Conservation (phyloP, 2,329 filamentous ascomycete species). For the Ophiocordyceps camponoti-floridani region DNA sequence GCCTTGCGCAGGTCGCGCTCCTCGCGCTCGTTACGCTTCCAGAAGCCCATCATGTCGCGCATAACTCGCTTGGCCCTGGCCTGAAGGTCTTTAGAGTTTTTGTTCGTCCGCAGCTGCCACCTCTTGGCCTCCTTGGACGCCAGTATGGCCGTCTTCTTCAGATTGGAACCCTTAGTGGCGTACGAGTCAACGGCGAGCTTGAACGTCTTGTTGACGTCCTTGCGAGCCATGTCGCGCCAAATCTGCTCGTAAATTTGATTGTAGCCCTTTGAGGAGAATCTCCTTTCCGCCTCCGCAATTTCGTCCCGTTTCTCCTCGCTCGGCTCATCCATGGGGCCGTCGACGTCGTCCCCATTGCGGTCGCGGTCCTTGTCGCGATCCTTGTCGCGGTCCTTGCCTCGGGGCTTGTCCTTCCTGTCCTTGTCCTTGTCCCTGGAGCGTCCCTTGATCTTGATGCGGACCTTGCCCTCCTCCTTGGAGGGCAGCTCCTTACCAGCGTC, state of each 20-base stretch:
- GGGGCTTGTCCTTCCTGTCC: constrained; percentile 25
- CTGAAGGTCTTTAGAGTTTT: constrained; percentile 94
- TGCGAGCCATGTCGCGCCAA: constrained; percentile 83
- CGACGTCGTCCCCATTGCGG: constrained; percentile 28
- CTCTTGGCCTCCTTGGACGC: constrained; percentile 93
- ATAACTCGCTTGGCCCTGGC: constrained; percentile 94
- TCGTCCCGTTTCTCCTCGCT: constrained; percentile 34
- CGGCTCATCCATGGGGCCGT: constrained; percentile 21
- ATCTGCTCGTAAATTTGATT: constrained; percentile 97
- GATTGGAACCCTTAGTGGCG: constrained; percentile 77
- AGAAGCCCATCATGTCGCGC: constrained; percentile 99
- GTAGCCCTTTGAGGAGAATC: constrained; percentile 79
- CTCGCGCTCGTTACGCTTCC: constrained; percentile 96
- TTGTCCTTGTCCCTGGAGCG: constrained; percentile 27
- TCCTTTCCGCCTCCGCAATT: constrained; percentile 36
- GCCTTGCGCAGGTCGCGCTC: constrained; percentile 88
- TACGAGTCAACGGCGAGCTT: constrained; percentile 77
- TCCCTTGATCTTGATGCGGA: constrained; percentile 44
- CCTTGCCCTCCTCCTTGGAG: constrained; percentile 38
- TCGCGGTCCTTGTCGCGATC: constrained; percentile 1
- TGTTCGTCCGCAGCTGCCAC: constrained; percentile 96
- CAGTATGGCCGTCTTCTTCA: constrained; percentile 92
- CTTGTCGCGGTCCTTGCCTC: constrained; percentile 10
- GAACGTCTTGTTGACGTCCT: constrained; percentile 83
- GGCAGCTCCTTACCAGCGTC: constrained; percentile 59